Evolutionary conservation across 2,329 filamentous ascomycete genomes (phyloP).

Genomic region (Laburnicola sp.): DNA sequence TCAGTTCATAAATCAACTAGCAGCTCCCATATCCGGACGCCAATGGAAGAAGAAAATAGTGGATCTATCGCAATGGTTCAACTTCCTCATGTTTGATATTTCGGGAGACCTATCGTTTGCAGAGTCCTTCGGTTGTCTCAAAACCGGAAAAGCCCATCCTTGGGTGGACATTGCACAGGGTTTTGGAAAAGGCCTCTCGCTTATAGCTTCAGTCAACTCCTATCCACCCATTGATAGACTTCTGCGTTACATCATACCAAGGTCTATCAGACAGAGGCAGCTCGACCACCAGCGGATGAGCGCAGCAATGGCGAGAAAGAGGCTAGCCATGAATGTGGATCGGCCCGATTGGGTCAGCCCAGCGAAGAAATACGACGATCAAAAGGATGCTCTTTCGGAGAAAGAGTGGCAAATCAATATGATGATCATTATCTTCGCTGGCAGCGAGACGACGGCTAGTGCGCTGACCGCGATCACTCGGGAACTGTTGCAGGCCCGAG

Average conservation of each 20-base stretch:
- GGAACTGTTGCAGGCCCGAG: conserved; percentile 36
- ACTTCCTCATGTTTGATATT: conserved; percentile 31
- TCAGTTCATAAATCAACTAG: conserved; percentile 25
- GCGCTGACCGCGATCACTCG: conserved; percentile 42
- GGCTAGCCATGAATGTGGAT: conserved; percentile 22
- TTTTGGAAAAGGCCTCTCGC: conserved; percentile 33
- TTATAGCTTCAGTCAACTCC: conserved; percentile 32
- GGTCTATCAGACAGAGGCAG: conserved; percentile 25
- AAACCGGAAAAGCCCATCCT: conserved; percentile 37
- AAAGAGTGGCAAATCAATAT: conserved; percentile 47
- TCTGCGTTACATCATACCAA: conserved; percentile 29
- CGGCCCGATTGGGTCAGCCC: conserved; percentile 36
- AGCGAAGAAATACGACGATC: conserved; percentile 26
- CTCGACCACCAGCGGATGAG: conserved; percentile 30
- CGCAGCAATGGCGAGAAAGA: conserved; percentile 25
- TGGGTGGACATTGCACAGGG: conserved; percentile 42
- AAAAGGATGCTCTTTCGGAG: conserved; percentile 20
- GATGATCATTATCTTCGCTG: conserved; percentile 46
- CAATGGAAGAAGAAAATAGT: conserved; percentile 15
- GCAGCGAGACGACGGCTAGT: conserved; percentile 50
- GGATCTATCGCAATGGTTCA: conserved; percentile 24
- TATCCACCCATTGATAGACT: conserved; percentile 32
- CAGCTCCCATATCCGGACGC: not conserved
- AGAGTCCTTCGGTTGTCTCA: conserved; percentile 49
- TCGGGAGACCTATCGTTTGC: conserved; percentile 57